Conservation (phyloP, 164 flowering plant species). For the Sedum album region DNA sequence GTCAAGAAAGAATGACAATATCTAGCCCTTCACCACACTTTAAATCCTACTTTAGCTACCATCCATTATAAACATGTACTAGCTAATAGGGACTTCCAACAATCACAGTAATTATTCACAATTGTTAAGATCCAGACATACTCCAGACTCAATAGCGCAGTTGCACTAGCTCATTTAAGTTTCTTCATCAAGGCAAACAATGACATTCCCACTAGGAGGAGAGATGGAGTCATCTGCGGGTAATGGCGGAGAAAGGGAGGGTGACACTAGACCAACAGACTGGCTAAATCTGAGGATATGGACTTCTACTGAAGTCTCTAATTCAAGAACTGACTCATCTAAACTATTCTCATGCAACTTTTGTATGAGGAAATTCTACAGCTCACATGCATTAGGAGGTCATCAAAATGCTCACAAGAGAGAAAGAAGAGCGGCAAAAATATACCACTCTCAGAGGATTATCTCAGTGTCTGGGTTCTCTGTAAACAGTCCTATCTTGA, state of each 20-base stretch:
- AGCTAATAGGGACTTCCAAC: not conserved
- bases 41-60: not conserved
- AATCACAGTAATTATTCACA: not conserved
- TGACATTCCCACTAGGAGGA: not conserved
- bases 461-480: slow-evolving; percentile 37
- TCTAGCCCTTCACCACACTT: not conserved
- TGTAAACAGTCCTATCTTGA: slow-evolving; percentile 16
- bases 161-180: not conserved
- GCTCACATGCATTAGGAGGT: slow-evolving; percentile 90
- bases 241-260: slow-evolving; percentile 13
- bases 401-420: slow-evolving; percentile 92
- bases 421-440: slow-evolving; percentile 65
- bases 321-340: slow-evolving; percentile 26
- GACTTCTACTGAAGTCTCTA: slow-evolving; percentile 17
- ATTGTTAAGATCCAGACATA: too few species aligned
- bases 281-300: slow-evolving; percentile 72
- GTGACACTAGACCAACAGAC: slow-evolving; percentile 21
- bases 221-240: not conserved
- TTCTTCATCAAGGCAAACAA: not conserved
- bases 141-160: too few species aligned
- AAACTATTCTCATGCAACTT: slow-evolving; percentile 79
- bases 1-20: slow-evolving; percentile 1
- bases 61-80: not conserved
- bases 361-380: slow-evolving; percentile 82
- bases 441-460: slow-evolving; percentile 45